Conservation (phyloP, 1,284 basidiomycete genomes). For the Rhizoctonia solani region DNA sequence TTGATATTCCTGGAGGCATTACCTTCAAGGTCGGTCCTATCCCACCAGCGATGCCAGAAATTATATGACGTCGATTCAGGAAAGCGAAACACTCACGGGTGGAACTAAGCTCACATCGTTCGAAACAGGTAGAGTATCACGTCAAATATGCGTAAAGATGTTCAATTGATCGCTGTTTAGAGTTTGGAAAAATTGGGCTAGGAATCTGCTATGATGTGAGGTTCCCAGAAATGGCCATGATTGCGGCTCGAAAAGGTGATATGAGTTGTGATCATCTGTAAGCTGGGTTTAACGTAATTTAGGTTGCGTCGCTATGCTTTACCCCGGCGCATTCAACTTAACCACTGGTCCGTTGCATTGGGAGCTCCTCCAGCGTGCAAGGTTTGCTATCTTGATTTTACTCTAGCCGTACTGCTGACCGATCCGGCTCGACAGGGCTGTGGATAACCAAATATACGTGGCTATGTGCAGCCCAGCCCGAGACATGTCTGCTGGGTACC, state of each 20-base stretch:
- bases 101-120: slow-evolving; percentile 81
- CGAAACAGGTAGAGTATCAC: slow-evolving; percentile 69
- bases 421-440: slow-evolving; percentile 61
- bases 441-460: slow-evolving; percentile 96
- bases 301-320: slow-evolving; percentile 90
- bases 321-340: slow-evolving; percentile 86
- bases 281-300: slow-evolving; percentile 30
- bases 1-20: slow-evolving; percentile 96
- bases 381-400: slow-evolving; percentile 55
- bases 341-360: slow-evolving; percentile 97
- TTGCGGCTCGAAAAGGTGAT: slow-evolving; percentile 81
- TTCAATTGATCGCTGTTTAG: slow-evolving; percentile 49
- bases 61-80: slow-evolving; percentile 53
- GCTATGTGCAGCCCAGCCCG: slow-evolving; percentile 96
- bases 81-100: slow-evolving; percentile 89
- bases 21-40: slow-evolving; percentile 77
- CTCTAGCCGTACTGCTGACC: not conserved
- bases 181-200: slow-evolving; percentile 86
- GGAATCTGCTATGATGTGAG: slow-evolving; percentile 93
- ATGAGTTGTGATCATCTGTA: slow-evolving; percentile 26
- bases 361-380: slow-evolving; percentile 87
- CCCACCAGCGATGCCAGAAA: not conserved
- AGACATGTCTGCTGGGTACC: slow-evolving; percentile 78
- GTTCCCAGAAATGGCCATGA: slow-evolving; percentile 94
- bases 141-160: not conserved